Conservation (phyloP, 805 yeast genomes). For the Zygosaccharomyces siamensis region DNA sequence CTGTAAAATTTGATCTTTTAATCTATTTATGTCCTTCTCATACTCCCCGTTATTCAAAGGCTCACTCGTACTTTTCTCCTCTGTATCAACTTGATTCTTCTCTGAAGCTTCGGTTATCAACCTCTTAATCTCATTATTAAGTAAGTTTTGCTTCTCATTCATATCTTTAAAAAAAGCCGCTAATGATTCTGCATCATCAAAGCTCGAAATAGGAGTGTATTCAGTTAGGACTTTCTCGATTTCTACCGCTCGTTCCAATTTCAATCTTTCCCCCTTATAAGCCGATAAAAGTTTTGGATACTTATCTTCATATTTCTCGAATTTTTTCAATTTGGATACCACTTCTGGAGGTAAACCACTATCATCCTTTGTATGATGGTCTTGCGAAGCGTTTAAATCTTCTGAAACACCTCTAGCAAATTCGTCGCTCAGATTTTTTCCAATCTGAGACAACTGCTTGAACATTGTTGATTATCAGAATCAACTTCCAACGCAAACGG, state of each 20-base stretch:
- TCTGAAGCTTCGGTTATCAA: conserved; percentile 22
- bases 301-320: conserved; percentile 81
- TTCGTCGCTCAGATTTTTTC: conserved; percentile 62
- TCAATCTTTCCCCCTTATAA: conserved; percentile 73
- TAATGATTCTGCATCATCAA: conserved; percentile 66
- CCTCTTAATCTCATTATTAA: conserved; percentile 60
- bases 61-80: conserved; percentile 10
- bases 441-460: conserved; percentile 53
- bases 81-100: conserved; percentile 16
- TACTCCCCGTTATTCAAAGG: conserved; percentile 1
- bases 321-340: conserved; percentile 62
- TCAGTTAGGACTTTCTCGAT: conserved; percentile 74
- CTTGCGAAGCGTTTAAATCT: conserved; percentile 21
- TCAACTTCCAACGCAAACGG: background rate
- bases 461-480: conserved; percentile 39
- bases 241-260: conserved; percentile 49
- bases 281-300: conserved; percentile 84
- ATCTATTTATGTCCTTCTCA: conserved; percentile 1
- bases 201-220: conserved; percentile 71
- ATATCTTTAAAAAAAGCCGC: conserved; percentile 65
- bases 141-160: conserved; percentile 53
- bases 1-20: conserved; percentile 5
- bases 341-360: conserved; percentile 54
- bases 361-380: conserved; percentile 21
- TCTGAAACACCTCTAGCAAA: conserved; percentile 42